Percentiles rank a stretch among this genome's conserved stretches.
These are phyloP conservation scores for Suillus paluster DNA, from an alignment of 768 basidiomycete species.

Conservation along the genomic window DNA sequence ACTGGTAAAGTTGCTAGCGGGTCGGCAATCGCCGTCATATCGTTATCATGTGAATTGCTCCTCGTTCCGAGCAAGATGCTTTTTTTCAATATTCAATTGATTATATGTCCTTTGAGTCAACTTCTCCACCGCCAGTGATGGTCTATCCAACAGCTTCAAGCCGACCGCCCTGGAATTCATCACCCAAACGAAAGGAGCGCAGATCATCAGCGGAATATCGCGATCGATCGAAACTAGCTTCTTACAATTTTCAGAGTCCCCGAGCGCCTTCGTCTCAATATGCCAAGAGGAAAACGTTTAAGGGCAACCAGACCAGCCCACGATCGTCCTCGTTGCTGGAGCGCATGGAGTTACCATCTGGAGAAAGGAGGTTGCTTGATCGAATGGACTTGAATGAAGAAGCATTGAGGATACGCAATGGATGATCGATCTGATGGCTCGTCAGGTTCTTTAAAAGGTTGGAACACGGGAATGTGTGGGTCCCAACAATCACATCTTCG, in stretches of 20 bases:
- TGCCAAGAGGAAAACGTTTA: background rate
- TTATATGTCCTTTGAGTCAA: background rate
- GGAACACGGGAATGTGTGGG: background rate
- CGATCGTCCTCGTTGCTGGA: background rate
- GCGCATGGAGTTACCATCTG: background rate
- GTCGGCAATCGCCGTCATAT: background rate
- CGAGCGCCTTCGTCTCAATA: constrained; percentile 1
- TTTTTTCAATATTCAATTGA: no score
- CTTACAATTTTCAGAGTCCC: background rate
- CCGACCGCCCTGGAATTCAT: background rate
- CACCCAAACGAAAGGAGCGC: background rate
- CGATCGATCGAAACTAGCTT: background rate
- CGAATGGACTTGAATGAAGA: constrained; percentile 1
- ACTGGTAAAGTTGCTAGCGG: no score
- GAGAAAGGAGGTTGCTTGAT: background rate
- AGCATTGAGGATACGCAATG: background rate
- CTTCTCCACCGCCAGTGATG: background rate
- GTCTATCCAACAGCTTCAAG: background rate
- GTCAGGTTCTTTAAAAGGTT: background rate
- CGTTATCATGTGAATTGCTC: no score
- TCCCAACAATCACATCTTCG: constrained; percentile 11
- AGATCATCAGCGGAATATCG: background rate
- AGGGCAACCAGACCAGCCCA: background rate
- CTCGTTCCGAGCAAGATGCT: background rate
- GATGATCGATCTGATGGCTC: background rate